A percentile compares a stretch with the other conserved stretches of the same genome.
Conservation (phyloP, 805 yeast species). For the Metschnikowia amazonensis region DNA sequence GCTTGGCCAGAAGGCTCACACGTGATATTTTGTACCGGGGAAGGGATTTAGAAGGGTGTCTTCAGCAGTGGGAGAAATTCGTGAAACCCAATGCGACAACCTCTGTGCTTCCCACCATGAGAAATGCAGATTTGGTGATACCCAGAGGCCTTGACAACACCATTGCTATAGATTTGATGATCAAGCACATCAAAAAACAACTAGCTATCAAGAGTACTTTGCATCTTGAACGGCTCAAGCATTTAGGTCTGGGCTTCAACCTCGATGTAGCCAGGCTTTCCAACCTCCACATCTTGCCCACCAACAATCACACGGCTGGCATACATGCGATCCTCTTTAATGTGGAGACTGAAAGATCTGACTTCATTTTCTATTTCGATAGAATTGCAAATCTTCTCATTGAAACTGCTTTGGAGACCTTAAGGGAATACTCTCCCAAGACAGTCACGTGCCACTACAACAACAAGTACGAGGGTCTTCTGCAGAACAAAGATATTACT, state of each 20-base stretch:
- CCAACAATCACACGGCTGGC: conserved; percentile 64
- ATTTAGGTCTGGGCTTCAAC: conserved; percentile 46
- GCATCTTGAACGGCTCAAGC: conserved; percentile 63
- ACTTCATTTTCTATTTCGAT: conserved; percentile 83
- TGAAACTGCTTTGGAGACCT: conserved; percentile 60
- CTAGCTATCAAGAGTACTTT: conserved; percentile 57
- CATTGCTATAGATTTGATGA: conserved; percentile 75
- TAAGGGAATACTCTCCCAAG: conserved; percentile 31
- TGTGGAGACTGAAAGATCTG: conserved; percentile 56
- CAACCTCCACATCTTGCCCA: conserved; percentile 38
- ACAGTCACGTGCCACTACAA: conserved; percentile 27
- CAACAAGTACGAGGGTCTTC: conserved; percentile 34
- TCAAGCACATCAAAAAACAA: conserved; percentile 74
- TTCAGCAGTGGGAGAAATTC: conserved; percentile 84
- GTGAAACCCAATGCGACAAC: conserved; percentile 90
- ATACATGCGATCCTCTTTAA: conserved; percentile 68
- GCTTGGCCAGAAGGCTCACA: conserved; percentile 81
- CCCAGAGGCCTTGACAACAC: conserved; percentile 85
- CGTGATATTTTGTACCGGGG: conserved; percentile 87
- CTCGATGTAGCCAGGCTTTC: conserved; percentile 26
- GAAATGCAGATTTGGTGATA: conserved; percentile 79
- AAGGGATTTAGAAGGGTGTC: conserved; percentile 74
- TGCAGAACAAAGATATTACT: conserved; percentile 48
- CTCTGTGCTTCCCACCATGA: conserved; percentile 70
- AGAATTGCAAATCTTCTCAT: conserved; percentile 72